phyloP scores from a whole-genome alignment of 1,284 basidiomycete species.

The Veloboletus limbatus region DNA sequence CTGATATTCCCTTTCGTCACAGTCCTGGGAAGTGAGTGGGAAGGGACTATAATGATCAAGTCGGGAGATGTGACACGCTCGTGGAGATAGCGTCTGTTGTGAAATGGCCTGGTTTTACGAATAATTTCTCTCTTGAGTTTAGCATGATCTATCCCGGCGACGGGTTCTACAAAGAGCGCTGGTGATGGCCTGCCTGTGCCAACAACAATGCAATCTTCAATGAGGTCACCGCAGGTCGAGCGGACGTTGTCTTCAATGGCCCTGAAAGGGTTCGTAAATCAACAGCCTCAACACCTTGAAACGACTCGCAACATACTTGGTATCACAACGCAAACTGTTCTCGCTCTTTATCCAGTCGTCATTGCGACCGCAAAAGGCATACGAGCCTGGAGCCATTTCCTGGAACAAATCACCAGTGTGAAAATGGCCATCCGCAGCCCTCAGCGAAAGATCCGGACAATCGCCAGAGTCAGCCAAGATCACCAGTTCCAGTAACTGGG shows the following conservation, averaged over 20 bases:
- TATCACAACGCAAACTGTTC: conserved; percentile 69
- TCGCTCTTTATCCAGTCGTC: conserved; percentile 81
- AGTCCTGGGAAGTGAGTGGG: conserved; percentile 57
- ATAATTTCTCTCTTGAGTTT: conserved; percentile 62
- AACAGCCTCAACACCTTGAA: neutral
- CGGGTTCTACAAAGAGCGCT: conserved; percentile 63
- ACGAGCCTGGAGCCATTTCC: conserved; percentile 51
- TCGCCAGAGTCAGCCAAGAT: conserved; percentile 61
- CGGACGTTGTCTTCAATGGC: conserved; percentile 70
- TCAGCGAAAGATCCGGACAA: conserved; percentile 60
- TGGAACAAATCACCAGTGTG: conserved; percentile 75
- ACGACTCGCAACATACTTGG: conserved; percentile 44
- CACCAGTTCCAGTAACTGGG: conserved; percentile 59
- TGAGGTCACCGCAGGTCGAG: conserved; percentile 50
- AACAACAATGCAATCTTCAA: conserved; percentile 63
- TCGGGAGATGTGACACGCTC: conserved; percentile 57
- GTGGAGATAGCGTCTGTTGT: conserved; percentile 63
- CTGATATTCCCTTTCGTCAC: conserved; percentile 70
- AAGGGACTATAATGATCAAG: conserved; percentile 55
- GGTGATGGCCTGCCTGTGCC: conserved; percentile 65
- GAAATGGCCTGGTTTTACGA: conserved; percentile 61
- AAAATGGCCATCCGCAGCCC: conserved; percentile 59
- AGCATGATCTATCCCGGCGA: conserved; percentile 43
- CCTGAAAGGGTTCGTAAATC: conserved; percentile 30
- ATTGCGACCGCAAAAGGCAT: conserved; percentile 62